Evolutionary conservation across 208 protist genomes (phyloP), one percentile per base, ranked within the genome.

Genomic region (Balamuthia mandrillaris): DNA sequence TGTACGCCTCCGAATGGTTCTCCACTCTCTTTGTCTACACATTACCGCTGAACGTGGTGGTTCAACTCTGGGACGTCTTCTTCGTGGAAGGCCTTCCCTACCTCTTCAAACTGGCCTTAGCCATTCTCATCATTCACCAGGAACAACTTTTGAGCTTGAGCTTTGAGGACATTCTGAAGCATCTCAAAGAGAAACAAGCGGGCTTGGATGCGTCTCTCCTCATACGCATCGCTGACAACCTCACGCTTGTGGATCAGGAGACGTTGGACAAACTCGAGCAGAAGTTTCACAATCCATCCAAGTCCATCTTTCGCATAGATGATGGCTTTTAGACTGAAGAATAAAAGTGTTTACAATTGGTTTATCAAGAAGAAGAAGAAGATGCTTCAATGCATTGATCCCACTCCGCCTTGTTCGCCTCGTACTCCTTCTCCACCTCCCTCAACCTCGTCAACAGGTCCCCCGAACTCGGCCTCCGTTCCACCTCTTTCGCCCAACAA

Each of bases 1-100:
- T 74, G 27, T 74, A 74, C 65, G 65, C 65, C 3, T 74, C 65
- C 33, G 65, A 74, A 27, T 74, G 65, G 65, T 74, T 74, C 41
- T 74, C 65, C 41, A 74, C 65, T 1, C 65, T 74, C 39, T 74
- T 51, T 14, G 65, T 42, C 41, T 74, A 74, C 65, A 74, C 45
- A 37, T 74, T 74, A 37, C 65, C 65, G 1, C 65, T 74, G 27
- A 42, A n/a, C 39, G 39, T 27, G 51, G 65, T 74, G 39, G 65
- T 74, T 21, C 65, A 42, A 18, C 21, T 74, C 27, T 74, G 65
- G 65, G 65, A 74, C 39, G 65, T 74, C 1, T 74, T 74, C n/a
- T 31, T 74, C 10, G 65, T 42, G 0, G 65, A 74, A 14, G 65
- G 65, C 5, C 31, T 52, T 42, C 41, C 45, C 41, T 74, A 42